These are phyloP conservation scores for Porphyridium purpureum DNA, from an alignment of 23 red algal species.

Conservation along the genomic window DNA sequence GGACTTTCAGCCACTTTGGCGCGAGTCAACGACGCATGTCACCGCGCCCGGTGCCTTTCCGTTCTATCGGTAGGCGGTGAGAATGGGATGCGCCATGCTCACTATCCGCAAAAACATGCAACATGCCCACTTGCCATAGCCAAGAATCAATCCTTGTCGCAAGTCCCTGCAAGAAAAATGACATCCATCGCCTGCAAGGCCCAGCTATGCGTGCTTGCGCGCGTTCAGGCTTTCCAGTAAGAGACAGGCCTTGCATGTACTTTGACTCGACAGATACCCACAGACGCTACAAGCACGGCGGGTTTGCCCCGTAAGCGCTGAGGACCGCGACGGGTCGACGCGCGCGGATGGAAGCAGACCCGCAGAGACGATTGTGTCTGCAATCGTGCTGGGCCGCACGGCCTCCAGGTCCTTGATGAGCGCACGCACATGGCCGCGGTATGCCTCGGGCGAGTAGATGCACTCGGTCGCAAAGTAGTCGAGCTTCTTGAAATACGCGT, in stretches of 20 bases:
- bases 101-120: too few species aligned
- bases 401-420: constrained; percentile 83
- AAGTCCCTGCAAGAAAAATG: too few species aligned
- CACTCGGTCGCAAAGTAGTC: constrained; percentile 99
- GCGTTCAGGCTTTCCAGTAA: constrained; percentile 52
- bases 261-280: constrained; percentile 69
- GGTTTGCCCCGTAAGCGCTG: neutral
- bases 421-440: constrained; percentile 61
- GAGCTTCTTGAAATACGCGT: constrained; percentile 81
- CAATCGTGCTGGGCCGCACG: constrained; percentile 44
- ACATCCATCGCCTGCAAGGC: too few species aligned
- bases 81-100: too few species aligned
- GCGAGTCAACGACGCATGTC: too few species aligned
- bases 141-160: too few species aligned
- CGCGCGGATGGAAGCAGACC: constrained; percentile 32
- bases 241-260: constrained; percentile 90
- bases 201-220: neutral
- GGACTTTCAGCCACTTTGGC: too few species aligned
- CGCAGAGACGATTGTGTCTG: constrained; percentile 52
- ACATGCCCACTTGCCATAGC: too few species aligned
- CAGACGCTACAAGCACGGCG: constrained; percentile 8
- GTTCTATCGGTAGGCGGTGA: too few species aligned
- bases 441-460: constrained; percentile 85
- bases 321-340: neutral
- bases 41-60: too few species aligned